phyloP scores from a whole-genome alignment of 2,329 filamentous ascomycete species.

The Diaporthe caulivora region DNA sequence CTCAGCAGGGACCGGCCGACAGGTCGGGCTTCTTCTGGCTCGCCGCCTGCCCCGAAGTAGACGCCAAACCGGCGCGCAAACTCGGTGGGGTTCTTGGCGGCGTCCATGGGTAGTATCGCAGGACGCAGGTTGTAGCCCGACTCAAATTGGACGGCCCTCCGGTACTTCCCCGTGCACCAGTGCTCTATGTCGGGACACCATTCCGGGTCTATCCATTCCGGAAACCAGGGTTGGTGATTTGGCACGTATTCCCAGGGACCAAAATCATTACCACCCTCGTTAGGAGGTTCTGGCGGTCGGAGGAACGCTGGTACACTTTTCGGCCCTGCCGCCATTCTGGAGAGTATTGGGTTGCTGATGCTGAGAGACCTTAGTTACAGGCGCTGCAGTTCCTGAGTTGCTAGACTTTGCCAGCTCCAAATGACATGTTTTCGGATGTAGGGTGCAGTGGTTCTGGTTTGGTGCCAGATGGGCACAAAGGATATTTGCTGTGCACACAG shows the following conservation, averaged over 20 bases:
- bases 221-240: background rate
- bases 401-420: background rate
- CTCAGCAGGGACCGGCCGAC: background rate
- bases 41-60: background rate
- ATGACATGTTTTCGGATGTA: too few species aligned
- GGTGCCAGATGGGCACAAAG: background rate
- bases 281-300: too few species aligned
- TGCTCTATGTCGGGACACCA: background rate
- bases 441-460: background rate
- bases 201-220: background rate
- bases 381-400: background rate
- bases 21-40: too few species aligned
- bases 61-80: conserved; percentile 8
- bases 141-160: background rate
- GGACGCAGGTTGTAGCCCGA: background rate
- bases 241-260: background rate
- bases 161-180: background rate
- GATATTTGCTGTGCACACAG: too few species aligned
- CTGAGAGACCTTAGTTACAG: background rate
- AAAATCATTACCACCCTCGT: background rate
- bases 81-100: background rate
- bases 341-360: background rate
- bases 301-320: background rate
- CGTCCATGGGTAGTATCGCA: background rate
- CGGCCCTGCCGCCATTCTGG: background rate